These are phyloP conservation scores for Parachlorella kessleri DNA, from an alignment of 139 green algal genomes.

Conservation along the genomic window DNA sequence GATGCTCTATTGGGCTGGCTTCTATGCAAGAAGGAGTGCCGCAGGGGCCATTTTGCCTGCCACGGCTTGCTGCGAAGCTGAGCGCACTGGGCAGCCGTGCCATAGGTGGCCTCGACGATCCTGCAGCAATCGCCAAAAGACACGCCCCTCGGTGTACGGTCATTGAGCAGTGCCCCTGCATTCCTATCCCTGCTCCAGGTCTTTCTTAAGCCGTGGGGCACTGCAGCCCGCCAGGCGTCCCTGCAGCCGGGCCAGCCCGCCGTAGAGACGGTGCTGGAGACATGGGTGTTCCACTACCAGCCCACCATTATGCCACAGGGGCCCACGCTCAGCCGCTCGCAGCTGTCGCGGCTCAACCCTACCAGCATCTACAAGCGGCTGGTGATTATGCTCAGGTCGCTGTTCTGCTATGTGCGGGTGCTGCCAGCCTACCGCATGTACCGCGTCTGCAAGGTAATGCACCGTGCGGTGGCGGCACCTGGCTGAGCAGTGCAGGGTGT, in stretches of 20 bases:
- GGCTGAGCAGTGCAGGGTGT: too few species aligned
- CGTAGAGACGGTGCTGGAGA: conserved; percentile 58
- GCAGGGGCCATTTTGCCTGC: not conserved
- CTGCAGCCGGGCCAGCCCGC: not conserved
- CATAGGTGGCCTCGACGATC: not conserved
- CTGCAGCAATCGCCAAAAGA: not conserved
- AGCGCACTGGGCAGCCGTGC: not conserved
- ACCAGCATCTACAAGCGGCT: conserved; percentile 60
- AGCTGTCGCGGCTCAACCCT: conserved; percentile 44
- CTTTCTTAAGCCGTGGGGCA: conserved; percentile 42
- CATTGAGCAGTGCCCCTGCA: too few species aligned
- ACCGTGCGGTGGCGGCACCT: too few species aligned
- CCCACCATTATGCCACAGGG: conserved; percentile 9
- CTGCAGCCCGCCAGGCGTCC: not conserved
- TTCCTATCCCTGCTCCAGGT: conserved; percentile 41
- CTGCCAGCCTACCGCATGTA: conserved; percentile 76
- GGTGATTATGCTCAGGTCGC: conserved; percentile 65
- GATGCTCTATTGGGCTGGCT: not conserved
- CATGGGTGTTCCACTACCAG: conserved; percentile 61
- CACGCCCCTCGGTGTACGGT: too few species aligned
- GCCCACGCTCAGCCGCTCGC: conserved; percentile 24
- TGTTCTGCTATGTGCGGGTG: conserved; percentile 72
- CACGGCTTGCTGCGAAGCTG: not conserved
- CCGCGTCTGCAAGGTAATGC: conserved; percentile 53
- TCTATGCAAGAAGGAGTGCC: not conserved